Base-by-base conservation (phyloP, 176 grass and related monocot species). In the Elymus sibiricus region DNA sequence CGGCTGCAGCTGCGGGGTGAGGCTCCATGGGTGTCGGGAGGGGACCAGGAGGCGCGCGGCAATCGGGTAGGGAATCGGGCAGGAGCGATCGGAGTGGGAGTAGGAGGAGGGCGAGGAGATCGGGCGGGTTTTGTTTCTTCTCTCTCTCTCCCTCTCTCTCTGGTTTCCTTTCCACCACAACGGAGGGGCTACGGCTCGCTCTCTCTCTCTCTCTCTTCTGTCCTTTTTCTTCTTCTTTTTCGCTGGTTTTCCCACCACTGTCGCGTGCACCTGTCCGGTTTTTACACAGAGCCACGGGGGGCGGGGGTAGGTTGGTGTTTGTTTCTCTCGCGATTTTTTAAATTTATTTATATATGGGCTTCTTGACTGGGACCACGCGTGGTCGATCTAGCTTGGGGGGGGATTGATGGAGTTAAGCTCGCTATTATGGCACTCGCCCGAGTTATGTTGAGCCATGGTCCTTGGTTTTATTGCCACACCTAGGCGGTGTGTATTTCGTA, bases 51-150 rank as follows among this genome's bases (percentile, higher is more conserved):
- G 62, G 80, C 68, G 74, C 46, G 72, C 43, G 79, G 76, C 89
- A 82, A 94, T 88, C 66, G 72, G 26, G 53, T 43, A 27, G 62
- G 61, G 25, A 66, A 11, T 66, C 78, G 25, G 46, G 44, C 6
- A 82, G 68, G 82, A 32, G 64, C 60, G 86, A 88, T 86, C 79
- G 69, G 59, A 59, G 80, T 21, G 70, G 84, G 88, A 37, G 78
- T 39, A 85, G 65, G 79, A 82, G 73, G 83, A 85, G 74, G 31
- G 43, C 27, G 82, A 64, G 77, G 88, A 87, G 89, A 91, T 91
- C 85, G 76, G 85, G 84, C 64, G 66, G 21, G 14, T 62, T 58
- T 35, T 67, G 58, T 62, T 32, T 61, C 85, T 34, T 81, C 39
- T 72, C 59, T 55, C 62, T 83, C 34, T 76, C 40, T 79, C 73